Evolutionary conservation across 2,329 filamentous ascomycete genomes (phyloP).

Genomic region (Dothidotthia symphoricarpi): DNA sequence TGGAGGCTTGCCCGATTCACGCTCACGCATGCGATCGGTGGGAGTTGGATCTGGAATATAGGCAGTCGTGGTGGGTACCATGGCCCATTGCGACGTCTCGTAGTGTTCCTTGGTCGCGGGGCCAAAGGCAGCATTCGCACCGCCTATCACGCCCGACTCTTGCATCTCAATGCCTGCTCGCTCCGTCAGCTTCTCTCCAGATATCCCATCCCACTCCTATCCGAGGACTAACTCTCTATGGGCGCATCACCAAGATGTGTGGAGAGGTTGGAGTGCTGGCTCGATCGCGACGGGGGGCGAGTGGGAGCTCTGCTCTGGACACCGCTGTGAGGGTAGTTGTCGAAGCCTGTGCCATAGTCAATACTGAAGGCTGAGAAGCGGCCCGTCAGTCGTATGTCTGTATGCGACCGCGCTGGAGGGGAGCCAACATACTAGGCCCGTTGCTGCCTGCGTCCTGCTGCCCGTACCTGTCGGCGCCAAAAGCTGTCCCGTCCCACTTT

Average conservation of each 20-base stretch:
- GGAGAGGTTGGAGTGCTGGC: constrained; percentile 32
- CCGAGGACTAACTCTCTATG: constrained; percentile 32
- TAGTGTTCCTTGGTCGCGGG: constrained; percentile 57
- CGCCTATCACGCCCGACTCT: constrained; percentile 54
- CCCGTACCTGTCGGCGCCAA: constrained; percentile 33
- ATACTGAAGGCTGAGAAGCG: constrained; percentile 33
- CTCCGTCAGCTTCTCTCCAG: constrained; percentile 15
- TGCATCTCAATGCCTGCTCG: constrained; percentile 44
- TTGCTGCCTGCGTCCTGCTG: constrained; percentile 19
- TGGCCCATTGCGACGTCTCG: constrained; percentile 55
- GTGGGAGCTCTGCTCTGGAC: constrained; percentile 37
- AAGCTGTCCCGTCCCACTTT: constrained; percentile 35
- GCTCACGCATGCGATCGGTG: constrained; percentile 49
- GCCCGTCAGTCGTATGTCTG: constrained; percentile 16
- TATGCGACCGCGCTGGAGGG: constrained; percentile 1
- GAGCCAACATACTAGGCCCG: constrained; percentile 28
- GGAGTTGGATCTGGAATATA: constrained; percentile 56
- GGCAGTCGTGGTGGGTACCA: constrained; percentile 52
- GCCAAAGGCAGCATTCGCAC: constrained; percentile 49
- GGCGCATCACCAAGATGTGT: constrained; percentile 33
- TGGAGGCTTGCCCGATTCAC: constrained; percentile 51
- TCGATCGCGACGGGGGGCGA: constrained; percentile 37
- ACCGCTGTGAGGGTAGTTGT: constrained; percentile 34
- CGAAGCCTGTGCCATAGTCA: constrained; percentile 32
- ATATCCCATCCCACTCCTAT: not conserved